A percentile compares a stretch with the other conserved stretches of the same genome.
phyloP scores from a whole-genome alignment of 2,329 filamentous ascomycete genomes.

The Pseudopithomyces chartarum region DNA sequence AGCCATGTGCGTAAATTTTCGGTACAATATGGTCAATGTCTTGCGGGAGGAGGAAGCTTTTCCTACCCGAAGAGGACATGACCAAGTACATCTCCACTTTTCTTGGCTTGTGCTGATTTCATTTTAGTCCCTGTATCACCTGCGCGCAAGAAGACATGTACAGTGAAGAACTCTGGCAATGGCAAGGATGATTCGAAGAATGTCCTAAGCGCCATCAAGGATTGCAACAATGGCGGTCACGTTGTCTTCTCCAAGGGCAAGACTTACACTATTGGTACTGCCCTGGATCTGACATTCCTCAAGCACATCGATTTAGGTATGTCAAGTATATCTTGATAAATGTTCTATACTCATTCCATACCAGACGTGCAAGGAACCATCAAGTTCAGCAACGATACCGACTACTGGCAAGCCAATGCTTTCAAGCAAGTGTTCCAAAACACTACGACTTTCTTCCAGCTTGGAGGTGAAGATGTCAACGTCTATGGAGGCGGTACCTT shows the following conservation, averaged over 20 bases:
- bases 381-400: slow-evolving; percentile 68
- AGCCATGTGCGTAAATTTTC: slow-evolving; percentile 13
- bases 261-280: slow-evolving; percentile 66
- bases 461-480: slow-evolving; percentile 69
- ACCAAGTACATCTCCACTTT: too few species aligned
- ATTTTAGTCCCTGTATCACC: slow-evolving; percentile 36
- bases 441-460: slow-evolving; percentile 68
- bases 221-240: slow-evolving; percentile 67
- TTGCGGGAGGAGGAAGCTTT: too few species aligned
- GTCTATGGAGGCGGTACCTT: slow-evolving; percentile 69
- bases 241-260: slow-evolving; percentile 62
- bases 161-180: slow-evolving; percentile 44
- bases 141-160: slow-evolving; percentile 44
- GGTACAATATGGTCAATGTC: too few species aligned
- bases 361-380: slow-evolving; percentile 64
- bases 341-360: slow-evolving; percentile 3
- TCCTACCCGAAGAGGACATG: too few species aligned
- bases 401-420: slow-evolving; percentile 69
- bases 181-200: slow-evolving; percentile 56
- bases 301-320: slow-evolving; percentile 65
- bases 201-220: slow-evolving; percentile 60
- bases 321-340: neutral
- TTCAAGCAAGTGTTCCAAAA: slow-evolving; percentile 72
- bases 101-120: too few species aligned
- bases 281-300: slow-evolving; percentile 68